Base-by-base conservation (phyloP, 768 basidiomycete species). In the Leucocoprinus sp. region DNA sequence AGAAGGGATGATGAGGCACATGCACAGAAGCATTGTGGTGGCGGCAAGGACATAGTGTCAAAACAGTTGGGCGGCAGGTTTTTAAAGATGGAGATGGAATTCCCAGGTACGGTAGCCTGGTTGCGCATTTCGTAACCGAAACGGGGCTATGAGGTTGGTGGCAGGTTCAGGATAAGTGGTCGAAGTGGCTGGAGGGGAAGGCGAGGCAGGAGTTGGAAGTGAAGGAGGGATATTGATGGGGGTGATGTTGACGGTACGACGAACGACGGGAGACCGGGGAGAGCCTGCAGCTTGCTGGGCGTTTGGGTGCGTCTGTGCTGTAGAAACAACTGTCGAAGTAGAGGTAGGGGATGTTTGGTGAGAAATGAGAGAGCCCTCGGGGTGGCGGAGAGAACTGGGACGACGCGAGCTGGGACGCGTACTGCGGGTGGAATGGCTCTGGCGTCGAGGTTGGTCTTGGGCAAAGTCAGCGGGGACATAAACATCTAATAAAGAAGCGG, bases 31-130 rank as follows among this genome's bases (percentile, higher is more conserved):
- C 58, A 3, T 11, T 42, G 33, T 48, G 42, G 31, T 40, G 38
- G 19, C 21, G 46, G 14, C 28, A 46, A 29, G 24, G 45, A 18
- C 37, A 41, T 35, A 24, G 46, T 48, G 19, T 66, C 65, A 51
- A 82, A 69, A 49, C 74, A 76, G n/a, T 74, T 62, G 31, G 74
- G 72, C 17, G 80, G 79, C 60, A 75, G 75, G 7, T 78, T 79
- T 42, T 59, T 65, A 35, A 73, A 70, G 55, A 81, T 82, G 41
- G 75, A 72, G 42, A 83, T 69, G 5, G 76, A 80, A n/a, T 69
- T 65, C 18, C 50, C 64, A 31, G 59, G 64, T 48, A 57, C 56
- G 43, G 57, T 54, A 44, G 31, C 75, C 68, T 6, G 79, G 80
- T 1, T 79, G 75, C 41, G 72, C 70, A 5, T 74, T 60, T 0